Conservation (phyloP, 768 basidiomycete species). For the Pholiota conissans region DNA sequence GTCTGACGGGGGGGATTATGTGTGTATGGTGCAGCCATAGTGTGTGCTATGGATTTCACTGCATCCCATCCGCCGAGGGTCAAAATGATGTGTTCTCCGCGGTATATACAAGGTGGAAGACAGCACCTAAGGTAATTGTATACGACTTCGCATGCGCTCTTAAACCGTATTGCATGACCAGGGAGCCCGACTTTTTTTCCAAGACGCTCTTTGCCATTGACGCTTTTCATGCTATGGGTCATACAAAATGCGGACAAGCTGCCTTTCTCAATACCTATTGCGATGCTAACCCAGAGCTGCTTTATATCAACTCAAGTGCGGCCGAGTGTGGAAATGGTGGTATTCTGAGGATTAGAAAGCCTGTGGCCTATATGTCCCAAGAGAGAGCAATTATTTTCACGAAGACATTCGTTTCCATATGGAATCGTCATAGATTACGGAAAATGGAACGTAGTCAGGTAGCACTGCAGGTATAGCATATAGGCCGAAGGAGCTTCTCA, state of each 20-base stretch:
- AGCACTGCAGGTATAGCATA: too few relatives aligned
- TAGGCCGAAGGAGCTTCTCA: too few relatives aligned
- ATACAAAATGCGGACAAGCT: slow-evolving; percentile 31
- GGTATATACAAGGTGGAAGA: slow-evolving; percentile 28
- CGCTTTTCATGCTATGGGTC: slow-evolving; percentile 31
- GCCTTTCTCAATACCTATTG: slow-evolving; percentile 29
- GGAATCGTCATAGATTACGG: slow-evolving; percentile 17
- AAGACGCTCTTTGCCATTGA: slow-evolving; percentile 13
- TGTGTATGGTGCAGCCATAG: slow-evolving; percentile 32
- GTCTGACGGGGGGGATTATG: slow-evolving; percentile 28
- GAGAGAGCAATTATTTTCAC: too few relatives aligned
- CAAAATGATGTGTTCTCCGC: slow-evolving; percentile 39
- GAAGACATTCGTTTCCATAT: slow-evolving; percentile 26
- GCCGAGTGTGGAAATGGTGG: slow-evolving; percentile 36
- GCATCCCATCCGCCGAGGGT: slow-evolving; percentile 31
- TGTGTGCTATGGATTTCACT: slow-evolving; percentile 32
- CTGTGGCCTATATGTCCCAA: too few relatives aligned
- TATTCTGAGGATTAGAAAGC: slow-evolving; percentile 25
- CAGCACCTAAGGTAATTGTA: slow-evolving; percentile 27
- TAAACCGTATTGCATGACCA: slow-evolving; percentile 27
- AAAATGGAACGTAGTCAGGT: too few relatives aligned
- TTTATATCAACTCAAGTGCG: slow-evolving; percentile 31
- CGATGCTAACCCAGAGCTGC: slow-evolving; percentile 24
- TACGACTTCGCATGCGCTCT: slow-evolving; percentile 30
- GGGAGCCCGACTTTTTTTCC: slow-evolving; percentile 24